phyloP scores from a whole-genome alignment of 2,329 filamentous ascomycete genomes.

The Sclerotinia sclerotiorum region DNA sequence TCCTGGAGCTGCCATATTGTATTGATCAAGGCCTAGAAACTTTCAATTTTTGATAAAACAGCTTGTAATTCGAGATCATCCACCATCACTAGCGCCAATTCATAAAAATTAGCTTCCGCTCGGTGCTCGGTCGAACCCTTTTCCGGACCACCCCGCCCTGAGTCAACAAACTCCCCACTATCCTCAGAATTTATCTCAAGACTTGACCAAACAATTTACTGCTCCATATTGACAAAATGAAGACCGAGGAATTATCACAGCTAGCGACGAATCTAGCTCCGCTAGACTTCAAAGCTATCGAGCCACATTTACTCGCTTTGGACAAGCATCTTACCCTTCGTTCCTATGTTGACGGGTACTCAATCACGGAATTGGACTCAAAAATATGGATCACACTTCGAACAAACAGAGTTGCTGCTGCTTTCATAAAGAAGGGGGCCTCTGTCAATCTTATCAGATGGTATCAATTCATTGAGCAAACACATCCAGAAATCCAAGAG shows the following conservation, averaged over 20 bases:
- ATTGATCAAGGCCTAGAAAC: slow-evolving; percentile 18
- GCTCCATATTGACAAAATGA: slow-evolving; percentile 45
- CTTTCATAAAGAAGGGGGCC: slow-evolving; percentile 75
- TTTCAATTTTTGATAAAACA: slow-evolving; percentile 1
- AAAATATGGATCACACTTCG: slow-evolving; percentile 82
- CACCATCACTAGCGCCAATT: slow-evolving; percentile 16
- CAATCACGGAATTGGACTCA: slow-evolving; percentile 72
- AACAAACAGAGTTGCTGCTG: slow-evolving; percentile 78
- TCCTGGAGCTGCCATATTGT: slow-evolving; percentile 37
- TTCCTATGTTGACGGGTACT: slow-evolving; percentile 82
- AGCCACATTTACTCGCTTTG: slow-evolving; percentile 70
- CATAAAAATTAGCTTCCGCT: slow-evolving; percentile 13
- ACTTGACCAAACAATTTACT: slow-evolving; percentile 13
- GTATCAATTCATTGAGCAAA: slow-evolving; percentile 83
- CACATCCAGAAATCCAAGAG: slow-evolving; percentile 71
- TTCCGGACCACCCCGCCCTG: slow-evolving; percentile 20
- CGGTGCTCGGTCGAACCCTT: slow-evolving; percentile 27
- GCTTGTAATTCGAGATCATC: slow-evolving; percentile 16
- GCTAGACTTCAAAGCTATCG: slow-evolving; percentile 79
- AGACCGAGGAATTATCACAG: slow-evolving; percentile 55
- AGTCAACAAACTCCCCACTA: slow-evolving; percentile 23
- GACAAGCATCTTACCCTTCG: slow-evolving; percentile 86
- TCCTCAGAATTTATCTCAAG: slow-evolving; percentile 27
- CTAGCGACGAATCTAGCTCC: slow-evolving; percentile 53
- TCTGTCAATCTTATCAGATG: slow-evolving; percentile 79